Percentiles rank a stretch among this genome's conserved stretches.
Conservation (phyloP, 768 basidiomycete genomes). For the Agrocybe chaxingu region DNA sequence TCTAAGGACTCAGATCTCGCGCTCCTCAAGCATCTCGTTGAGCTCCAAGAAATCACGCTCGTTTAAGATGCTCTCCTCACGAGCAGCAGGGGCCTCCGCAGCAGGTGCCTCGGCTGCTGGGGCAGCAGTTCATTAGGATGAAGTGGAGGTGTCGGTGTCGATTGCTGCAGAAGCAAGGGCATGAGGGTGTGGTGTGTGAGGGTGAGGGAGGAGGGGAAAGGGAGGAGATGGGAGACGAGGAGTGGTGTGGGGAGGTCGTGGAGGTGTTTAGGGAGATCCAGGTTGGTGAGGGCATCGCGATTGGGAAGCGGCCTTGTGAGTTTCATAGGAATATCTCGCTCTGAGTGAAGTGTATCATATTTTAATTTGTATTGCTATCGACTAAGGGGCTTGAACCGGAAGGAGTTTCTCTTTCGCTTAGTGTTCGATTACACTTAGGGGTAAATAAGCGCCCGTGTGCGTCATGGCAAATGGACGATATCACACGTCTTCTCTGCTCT, state of each 20-base stretch:
- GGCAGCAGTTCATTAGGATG: conserved; percentile 38
- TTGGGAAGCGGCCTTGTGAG: conserved; percentile 61
- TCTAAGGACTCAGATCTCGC: too few species aligned
- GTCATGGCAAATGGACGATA: too few species aligned
- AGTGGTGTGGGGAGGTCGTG: conserved; percentile 9
- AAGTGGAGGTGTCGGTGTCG: conserved; percentile 30
- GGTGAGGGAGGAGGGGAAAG: conserved; percentile 23
- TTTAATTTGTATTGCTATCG: neutral
- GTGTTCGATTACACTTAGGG: too few species aligned
- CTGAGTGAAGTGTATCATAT: neutral
- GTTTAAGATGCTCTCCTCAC: too few species aligned
- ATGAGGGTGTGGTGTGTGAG: neutral
- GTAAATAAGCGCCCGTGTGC: too few species aligned
- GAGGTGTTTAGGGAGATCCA: conserved; percentile 29
- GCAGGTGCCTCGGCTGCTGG: too few species aligned
- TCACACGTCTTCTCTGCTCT: too few species aligned
- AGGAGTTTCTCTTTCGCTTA: too few species aligned
- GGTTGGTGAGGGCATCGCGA: conserved; percentile 53
- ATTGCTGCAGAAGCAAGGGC: conserved; percentile 20
- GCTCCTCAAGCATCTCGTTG: too few species aligned
- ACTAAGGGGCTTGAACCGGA: too few species aligned
- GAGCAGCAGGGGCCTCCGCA: too few species aligned
- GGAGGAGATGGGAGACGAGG: conserved; percentile 12
- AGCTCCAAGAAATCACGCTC: too few species aligned
- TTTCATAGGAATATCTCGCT: conserved; percentile 47